Evolutionary conservation across 768 basidiomycete genomes (phyloP).

Genomic region (Tulasnella sp.): DNA sequence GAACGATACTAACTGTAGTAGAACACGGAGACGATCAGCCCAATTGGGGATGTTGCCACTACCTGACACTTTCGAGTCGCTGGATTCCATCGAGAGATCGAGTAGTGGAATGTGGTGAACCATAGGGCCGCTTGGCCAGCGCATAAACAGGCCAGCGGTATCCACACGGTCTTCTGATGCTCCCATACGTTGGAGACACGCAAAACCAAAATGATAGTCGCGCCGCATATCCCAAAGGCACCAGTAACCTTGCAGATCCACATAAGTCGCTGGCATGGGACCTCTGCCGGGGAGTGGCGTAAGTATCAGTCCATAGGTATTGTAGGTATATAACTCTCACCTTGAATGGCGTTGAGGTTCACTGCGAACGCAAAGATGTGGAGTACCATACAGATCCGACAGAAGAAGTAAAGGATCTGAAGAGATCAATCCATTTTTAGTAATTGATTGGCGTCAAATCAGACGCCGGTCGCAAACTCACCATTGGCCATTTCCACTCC

Average conservation of each 20-base stretch:
- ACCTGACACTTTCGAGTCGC: not conserved
- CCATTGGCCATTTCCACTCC: constrained; percentile 10
- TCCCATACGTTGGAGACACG: constrained; percentile 7
- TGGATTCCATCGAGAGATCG: not conserved
- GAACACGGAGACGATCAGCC: constrained; percentile 8
- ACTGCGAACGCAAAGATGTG: constrained; percentile 12
- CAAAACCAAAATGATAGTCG: constrained; percentile 1
- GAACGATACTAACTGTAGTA: constrained; percentile 5
- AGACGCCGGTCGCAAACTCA: not conserved
- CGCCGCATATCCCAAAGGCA: not conserved
- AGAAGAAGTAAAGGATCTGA: constrained; percentile 3
- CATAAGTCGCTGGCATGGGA: constrained; percentile 7
- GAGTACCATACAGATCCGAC: constrained; percentile 9
- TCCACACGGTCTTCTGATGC: not conserved
- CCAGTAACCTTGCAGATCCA: constrained; percentile 14
- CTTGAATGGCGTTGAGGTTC: constrained; percentile 1
- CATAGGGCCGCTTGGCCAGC: constrained; percentile 8
- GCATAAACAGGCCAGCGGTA: constrained; percentile 1
- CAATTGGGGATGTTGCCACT: not conserved
- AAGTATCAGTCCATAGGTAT: no score
- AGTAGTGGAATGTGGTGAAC: constrained; percentile 12
- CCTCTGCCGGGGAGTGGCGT: no score
- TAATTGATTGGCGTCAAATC: not conserved
- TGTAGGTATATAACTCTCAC: not conserved
- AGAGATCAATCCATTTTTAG: not conserved